Evolutionary conservation across 2,329 filamentous ascomycete species (phyloP), one percentile per base, ranked within the genome.

Genomic region (Plectosphaerella plurivora): DNA sequence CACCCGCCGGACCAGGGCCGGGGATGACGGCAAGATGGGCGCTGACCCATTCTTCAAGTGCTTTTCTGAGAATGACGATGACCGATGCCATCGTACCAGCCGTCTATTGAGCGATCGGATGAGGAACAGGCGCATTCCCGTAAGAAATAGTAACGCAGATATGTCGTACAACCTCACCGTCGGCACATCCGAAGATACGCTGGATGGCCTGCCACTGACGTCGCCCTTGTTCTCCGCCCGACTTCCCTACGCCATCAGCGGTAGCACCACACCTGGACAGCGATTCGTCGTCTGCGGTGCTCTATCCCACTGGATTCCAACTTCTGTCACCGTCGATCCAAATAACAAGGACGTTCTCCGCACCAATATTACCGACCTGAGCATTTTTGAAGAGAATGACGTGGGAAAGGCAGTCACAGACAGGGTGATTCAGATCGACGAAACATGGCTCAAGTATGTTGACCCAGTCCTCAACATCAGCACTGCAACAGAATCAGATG

Each of bases 291-390:
- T 10, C 44, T 52, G 47, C 46, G 45, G 46, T 50, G 49, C 22
- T 45, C 39, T 14, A 20, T 41, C 51, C 1, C 47, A 51, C 42
- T 55, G 53, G 53, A 51, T 45, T 0, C 42, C 53, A 4, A 11
- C 51, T 1, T 16, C 36, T 15, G 47, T 48, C 16, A 39, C 35
- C 4, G 1, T 50, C 10, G 53, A 55, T 2, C 44, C 53, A 9
- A 36, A 33, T 4, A 22, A 14, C 37, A 14, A 20, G 16, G 37
- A 24, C 28, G 25, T 24, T 7, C 42, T 55, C 3, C 11, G 15
- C 2, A 53, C 53, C 5, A 45, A 41, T 6, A 36, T 53, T 15
- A 51, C 16, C n/a, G 11, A 36, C 0, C 15, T 18, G 1, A 8
- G 33, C 4, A 16, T 15, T 0, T 50, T 53, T 25, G 5, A 16